These are phyloP conservation scores for Adansonia madagascariensis DNA, from an alignment of 441 rosid genomes.

Conservation along the genomic window DNA sequence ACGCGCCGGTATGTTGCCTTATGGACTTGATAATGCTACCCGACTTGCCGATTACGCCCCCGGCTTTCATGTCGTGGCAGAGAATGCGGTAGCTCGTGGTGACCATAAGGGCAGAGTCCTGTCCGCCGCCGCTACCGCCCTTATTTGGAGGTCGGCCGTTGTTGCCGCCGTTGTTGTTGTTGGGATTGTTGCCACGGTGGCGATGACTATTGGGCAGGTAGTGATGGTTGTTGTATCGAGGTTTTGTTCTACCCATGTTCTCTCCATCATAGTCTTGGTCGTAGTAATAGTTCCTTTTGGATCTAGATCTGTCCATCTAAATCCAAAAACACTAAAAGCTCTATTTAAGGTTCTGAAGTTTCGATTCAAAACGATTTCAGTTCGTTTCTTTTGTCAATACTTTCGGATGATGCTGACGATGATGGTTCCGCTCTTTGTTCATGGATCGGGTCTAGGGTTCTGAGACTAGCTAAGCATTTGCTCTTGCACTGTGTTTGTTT, in stretches of 20 bases:
- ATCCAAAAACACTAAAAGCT: background rate
- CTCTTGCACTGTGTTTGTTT: background rate
- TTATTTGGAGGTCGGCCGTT: constrained; percentile 26
- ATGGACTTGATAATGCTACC: constrained; percentile 87
- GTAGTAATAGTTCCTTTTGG: constrained; percentile 85
- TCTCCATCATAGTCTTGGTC: constrained; percentile 89
- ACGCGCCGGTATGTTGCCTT: constrained; percentile 90
- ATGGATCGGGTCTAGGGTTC: constrained; percentile 24
- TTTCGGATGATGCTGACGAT: background rate
- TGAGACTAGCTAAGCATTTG: background rate
- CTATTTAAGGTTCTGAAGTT: background rate
- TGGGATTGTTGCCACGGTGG: constrained; percentile 50
- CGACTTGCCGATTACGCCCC: constrained; percentile 92
- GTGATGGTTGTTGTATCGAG: constrained; percentile 69
- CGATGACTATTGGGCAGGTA: constrained; percentile 40
- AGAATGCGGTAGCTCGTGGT: constrained; percentile 86
- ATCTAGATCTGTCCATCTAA: constrained; percentile 94
- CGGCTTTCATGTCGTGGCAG: constrained; percentile 85
- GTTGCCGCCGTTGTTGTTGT: constrained; percentile 25
- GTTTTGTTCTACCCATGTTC: constrained; percentile 58
- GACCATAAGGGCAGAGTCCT: constrained; percentile 60
- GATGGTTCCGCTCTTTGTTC: constrained; percentile 11
- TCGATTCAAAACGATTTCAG: constrained; percentile 3
- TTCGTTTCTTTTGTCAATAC: background rate
- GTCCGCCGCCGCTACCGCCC: constrained; percentile 34